These are phyloP conservation scores for Actinomortierella ambigua DNA, from an alignment of 371 early-diverging fungal species.

Conservation along the genomic window DNA sequence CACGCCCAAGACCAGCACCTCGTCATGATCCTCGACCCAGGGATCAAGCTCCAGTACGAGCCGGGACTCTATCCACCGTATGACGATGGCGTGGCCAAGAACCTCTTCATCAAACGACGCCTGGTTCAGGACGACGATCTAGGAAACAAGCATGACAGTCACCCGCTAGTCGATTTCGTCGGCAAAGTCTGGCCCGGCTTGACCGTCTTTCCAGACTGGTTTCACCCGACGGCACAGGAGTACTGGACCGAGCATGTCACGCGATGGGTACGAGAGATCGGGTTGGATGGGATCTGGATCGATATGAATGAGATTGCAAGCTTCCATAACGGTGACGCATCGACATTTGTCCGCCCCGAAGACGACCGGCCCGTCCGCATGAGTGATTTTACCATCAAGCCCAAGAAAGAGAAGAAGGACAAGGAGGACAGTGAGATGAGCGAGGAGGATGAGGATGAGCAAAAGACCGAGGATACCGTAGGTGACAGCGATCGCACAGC, in stretches of 20 bases:
- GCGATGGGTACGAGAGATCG: conserved; percentile 49
- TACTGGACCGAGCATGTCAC: conserved; percentile 58
- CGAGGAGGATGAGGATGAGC: too few relatives aligned
- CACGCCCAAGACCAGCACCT: conserved; percentile 50
- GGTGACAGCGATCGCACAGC: too few relatives aligned
- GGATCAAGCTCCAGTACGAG: conserved; percentile 45
- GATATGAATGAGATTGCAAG: conserved; percentile 64
- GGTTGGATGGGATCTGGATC: conserved; percentile 69
- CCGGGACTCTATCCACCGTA: conserved; percentile 48
- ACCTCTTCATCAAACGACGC: conserved; percentile 52
- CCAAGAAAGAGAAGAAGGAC: not conserved
- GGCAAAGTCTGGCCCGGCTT: conserved; percentile 77
- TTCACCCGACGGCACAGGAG: conserved; percentile 52
- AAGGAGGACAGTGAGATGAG: too few relatives aligned
- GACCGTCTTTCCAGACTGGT: conserved; percentile 70
- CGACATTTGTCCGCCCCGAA: conserved; percentile 23
- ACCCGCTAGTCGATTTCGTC: conserved; percentile 26
- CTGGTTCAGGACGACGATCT: conserved; percentile 10
- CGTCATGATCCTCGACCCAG: conserved; percentile 64
- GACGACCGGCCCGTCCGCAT: too few relatives aligned
- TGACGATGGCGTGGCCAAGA: conserved; percentile 48
- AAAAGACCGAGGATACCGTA: too few relatives aligned
- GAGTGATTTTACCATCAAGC: too few relatives aligned
- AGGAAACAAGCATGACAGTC: too few relatives aligned
- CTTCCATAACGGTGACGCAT: conserved; percentile 28